Base-by-base conservation (phyloP, 2,329 filamentous ascomycete species). In the Dothideomycetes sp. region DNA sequence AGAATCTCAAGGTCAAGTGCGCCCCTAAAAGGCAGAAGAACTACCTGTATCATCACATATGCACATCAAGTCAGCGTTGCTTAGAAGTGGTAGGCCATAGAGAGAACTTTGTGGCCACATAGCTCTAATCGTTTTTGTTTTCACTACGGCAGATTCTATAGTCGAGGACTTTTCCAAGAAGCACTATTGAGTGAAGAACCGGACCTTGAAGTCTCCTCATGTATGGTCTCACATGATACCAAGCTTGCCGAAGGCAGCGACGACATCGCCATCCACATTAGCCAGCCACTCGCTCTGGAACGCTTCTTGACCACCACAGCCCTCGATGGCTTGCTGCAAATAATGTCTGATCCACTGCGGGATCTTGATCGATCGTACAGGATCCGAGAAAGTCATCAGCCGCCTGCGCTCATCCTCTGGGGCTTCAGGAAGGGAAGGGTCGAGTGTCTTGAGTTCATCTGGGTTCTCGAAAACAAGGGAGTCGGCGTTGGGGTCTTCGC, bases 241-340 rank as follows among this genome's bases (percentile, higher is more conserved):
- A 37, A 60, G 39, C 27, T 40, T 43, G 17, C 68, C 61, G 54
- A 87, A 89, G n/a, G 69, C 73, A 9, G 65, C 65, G 45, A 89
- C 50, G 12, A 88, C 73, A 43, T 87, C 78, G 49, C 69, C 70
- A 57, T 91, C 84, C 18, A 91, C 81, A 46, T 87, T 83, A n/a
- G 69, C 69, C 11, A 77, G 60, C 75, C 79, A 88, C 37, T 79
- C 69, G 40, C 74, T 69, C 54, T 79, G 70, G 56, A 91, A 89
- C 3, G 55, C 62, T 36, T 73, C 66, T 49, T 80, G 72, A 1
- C 82, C 82, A 2, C 84, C 84, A 3, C 68, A 68, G 3, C 67
- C 63, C 37, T 64, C 63, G 15, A 87, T 72, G 4, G 79, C 62
- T 11, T 68, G 64, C 41, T 73, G 66, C 24, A 91, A 54, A 38